phyloP scores from a whole-genome alignment of 805 yeast species.

The Spathaspora gorwiae region DNA sequence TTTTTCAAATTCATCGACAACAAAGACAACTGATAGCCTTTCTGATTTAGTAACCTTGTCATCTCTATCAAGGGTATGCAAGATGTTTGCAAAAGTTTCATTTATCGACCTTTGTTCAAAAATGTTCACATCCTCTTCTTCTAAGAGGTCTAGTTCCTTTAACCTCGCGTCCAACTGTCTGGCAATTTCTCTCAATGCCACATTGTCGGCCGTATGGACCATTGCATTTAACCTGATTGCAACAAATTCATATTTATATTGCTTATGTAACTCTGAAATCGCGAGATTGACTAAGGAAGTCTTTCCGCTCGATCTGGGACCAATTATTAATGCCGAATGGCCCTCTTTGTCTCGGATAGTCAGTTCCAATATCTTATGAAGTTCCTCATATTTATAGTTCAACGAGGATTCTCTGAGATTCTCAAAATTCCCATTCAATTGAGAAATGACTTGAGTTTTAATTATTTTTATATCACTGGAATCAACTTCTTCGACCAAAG shows the following conservation, averaged over 20 bases:
- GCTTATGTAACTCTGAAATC: conserved; percentile 37
- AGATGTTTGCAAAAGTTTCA: conserved; percentile 57
- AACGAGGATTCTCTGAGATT: conserved; percentile 14
- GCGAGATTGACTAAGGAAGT: conserved; percentile 58
- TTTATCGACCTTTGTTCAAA: conserved; percentile 52
- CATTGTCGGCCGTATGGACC: conserved; percentile 67
- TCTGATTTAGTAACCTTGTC: conserved; percentile 3
- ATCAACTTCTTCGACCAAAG: too few species aligned
- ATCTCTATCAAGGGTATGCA: conserved; percentile 14
- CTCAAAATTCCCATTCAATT: conserved; percentile 17
- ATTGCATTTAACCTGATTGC: conserved; percentile 64
- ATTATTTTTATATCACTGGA: conserved; percentile 12
- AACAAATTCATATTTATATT: conserved; percentile 50
- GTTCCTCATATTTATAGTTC: conserved; percentile 38
- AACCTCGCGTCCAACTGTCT: conserved; percentile 60
- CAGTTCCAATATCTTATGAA: conserved; percentile 55
- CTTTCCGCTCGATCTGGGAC: conserved; percentile 79
- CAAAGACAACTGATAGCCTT: conserved; percentile 60
- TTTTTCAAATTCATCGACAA: conserved; percentile 81
- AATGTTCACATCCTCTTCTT: conserved; percentile 11
- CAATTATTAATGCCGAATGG: conserved; percentile 74
- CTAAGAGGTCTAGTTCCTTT: conserved; percentile 7
- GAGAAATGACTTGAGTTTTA: conserved; percentile 15
- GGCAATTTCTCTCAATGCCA: conserved; percentile 83
- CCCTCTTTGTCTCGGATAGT: conserved; percentile 70